phyloP scores from a whole-genome alignment of 2,329 filamentous ascomycete genomes.

The Verticillium tricorpus region DNA sequence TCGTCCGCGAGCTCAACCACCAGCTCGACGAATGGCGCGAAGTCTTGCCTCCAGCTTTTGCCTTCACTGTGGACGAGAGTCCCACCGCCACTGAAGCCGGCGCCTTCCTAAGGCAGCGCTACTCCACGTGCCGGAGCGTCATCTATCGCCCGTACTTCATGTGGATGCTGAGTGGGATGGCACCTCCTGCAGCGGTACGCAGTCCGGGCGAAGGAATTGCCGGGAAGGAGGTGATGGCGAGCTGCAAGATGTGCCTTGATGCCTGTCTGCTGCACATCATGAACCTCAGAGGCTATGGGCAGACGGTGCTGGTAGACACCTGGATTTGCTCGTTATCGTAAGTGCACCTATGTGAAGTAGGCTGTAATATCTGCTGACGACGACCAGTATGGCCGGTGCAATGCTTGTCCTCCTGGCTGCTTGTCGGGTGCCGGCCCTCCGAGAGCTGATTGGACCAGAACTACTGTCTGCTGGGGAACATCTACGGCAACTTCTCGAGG shows the following conservation, averaged over 20 bases:
- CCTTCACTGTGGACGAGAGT: constrained; percentile 30
- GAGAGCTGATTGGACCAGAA: constrained; percentile 31
- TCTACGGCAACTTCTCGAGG: constrained; percentile 30
- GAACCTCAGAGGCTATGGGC: constrained; percentile 40
- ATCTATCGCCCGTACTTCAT: constrained; percentile 49
- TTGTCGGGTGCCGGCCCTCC: constrained; percentile 31
- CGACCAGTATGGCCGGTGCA: constrained; percentile 38
- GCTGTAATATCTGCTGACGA: not conserved
- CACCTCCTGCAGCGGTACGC: not conserved
- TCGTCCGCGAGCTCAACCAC: constrained; percentile 43
- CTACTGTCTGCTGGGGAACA: constrained; percentile 35
- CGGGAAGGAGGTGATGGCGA: constrained; percentile 29
- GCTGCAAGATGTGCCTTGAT: constrained; percentile 40
- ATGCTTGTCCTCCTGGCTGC: constrained; percentile 45
- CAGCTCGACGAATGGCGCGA: constrained; percentile 46
- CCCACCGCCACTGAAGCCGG: constrained; percentile 34
- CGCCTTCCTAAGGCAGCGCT: constrained; percentile 44
- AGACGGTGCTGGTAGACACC: constrained; percentile 47
- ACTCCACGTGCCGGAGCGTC: constrained; percentile 46
- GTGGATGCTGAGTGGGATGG: constrained; percentile 39
- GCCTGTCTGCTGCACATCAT: constrained; percentile 44
- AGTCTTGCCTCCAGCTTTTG: constrained; percentile 36
- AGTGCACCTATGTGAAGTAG: constrained; percentile 14
- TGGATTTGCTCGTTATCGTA: constrained; percentile 52
- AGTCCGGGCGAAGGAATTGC: constrained; percentile 16